Evolutionary conservation across 805 yeast species (phyloP), one percentile per base, ranked within the genome.

Genomic region (Cyberlindnera subsufficiens): DNA sequence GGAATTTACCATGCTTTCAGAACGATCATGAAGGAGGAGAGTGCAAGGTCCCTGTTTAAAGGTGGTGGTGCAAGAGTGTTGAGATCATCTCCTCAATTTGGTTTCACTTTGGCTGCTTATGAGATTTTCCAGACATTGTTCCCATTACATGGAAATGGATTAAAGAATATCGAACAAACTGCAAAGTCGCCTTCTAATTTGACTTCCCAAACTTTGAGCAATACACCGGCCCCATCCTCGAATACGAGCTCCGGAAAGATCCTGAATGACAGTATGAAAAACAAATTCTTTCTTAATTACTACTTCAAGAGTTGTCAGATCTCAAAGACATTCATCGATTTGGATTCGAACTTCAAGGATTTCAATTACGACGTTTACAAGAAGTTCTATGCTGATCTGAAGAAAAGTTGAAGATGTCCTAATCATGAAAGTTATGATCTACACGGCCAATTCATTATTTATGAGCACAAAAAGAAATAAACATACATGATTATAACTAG

Each of bases 71-170:
- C 98, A 6, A 79, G 99, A 65, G 89, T 91, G 32, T 71, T 89
- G 58, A 78, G 98, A 66, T 90, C 97, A 5, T 89, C 97, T 1
- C 99, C 99, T 7, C 99, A 91, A 66, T 91, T 91, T 64, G 99
- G 98, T 42, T 90, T 90, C 67, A 91, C 99, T 6, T 75, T 91
- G 56, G 98, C 98, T n/a, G 90, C 96, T 20, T 91, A 93, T 66
- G 99, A 91, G 65, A 65, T 93, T 30, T 80, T 91, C 64, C 96
- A 91, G 62, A 77, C 73, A 38, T 56, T 82, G 55, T 70, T 88
- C 65, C 96, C 96, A 37, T 74, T 84, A 51, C 47, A 61, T 42
- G 56, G 56, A 38, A 62, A 43, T 27, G 57, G 51, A 2, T 36
- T 56, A 37, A 38, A 48, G 30, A 58, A 52, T 37, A 51, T 51